Evolutionary conservation across 768 basidiomycete genomes (phyloP).

Genomic region (Lyophyllum semitale): DNA sequence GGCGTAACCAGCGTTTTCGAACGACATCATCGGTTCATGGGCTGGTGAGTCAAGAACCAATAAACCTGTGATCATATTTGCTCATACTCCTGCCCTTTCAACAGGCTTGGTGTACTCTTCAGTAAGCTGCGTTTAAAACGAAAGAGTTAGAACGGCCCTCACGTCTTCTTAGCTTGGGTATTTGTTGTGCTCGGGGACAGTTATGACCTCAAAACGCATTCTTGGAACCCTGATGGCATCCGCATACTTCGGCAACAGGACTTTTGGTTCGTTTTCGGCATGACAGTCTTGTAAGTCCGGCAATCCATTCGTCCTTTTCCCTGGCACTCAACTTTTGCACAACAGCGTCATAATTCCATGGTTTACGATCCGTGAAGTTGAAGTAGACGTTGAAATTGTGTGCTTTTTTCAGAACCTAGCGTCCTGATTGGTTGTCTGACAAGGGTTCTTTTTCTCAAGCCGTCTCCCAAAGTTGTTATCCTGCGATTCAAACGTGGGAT

Average conservation of each 20-base stretch:
- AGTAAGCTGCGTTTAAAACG: slow-evolving; percentile 41
- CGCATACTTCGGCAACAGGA: slow-evolving; percentile 68
- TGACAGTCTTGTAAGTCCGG: slow-evolving; percentile 66
- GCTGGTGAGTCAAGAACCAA: slow-evolving; percentile 53
- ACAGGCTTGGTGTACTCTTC: slow-evolving; percentile 50
- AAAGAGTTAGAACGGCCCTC: slow-evolving; percentile 2
- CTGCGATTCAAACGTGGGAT: slow-evolving; percentile 82
- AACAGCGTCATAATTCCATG: slow-evolving; percentile 71
- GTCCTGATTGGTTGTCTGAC: slow-evolving; percentile 2
- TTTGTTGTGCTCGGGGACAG: slow-evolving; percentile 72
- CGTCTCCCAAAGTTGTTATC: slow-evolving; percentile 79
- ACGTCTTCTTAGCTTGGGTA: slow-evolving; percentile 48
- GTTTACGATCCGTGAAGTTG: slow-evolving; percentile 76
- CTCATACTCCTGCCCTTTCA: slow-evolving; percentile 7
- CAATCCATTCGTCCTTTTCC: slow-evolving; percentile 12
- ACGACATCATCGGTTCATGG: slow-evolving; percentile 79
- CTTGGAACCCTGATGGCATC: slow-evolving; percentile 64
- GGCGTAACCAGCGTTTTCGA: slow-evolving; percentile 65
- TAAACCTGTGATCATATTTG: neutral
- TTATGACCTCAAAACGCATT: slow-evolving; percentile 54
- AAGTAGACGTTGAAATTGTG: slow-evolving; percentile 77
- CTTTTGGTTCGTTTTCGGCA: slow-evolving; percentile 77
- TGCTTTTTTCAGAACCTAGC: slow-evolving; percentile 22
- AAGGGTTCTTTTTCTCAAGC: slow-evolving; percentile 40
- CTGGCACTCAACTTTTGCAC: slow-evolving; percentile 3